These are phyloP conservation scores for Botryotinia convoluta DNA, from an alignment of 2,329 filamentous ascomycete species.

Conservation along the genomic window DNA sequence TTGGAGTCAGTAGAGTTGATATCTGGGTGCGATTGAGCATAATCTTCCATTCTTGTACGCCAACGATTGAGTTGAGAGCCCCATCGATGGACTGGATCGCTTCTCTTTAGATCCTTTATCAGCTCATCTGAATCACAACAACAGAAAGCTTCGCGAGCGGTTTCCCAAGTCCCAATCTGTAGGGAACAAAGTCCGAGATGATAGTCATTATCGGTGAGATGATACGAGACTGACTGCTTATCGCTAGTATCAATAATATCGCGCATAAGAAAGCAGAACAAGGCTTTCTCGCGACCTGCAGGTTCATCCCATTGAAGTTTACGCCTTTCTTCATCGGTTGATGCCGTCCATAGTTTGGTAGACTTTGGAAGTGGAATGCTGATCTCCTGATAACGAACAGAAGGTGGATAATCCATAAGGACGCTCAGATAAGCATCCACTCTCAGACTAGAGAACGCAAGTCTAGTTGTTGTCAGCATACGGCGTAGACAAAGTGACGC, in stretches of 20 bases:
- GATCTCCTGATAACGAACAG: slow-evolving; percentile 16
- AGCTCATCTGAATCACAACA: slow-evolving; percentile 15
- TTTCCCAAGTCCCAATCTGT: slow-evolving; percentile 15
- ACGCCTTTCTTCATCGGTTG: slow-evolving; percentile 12
- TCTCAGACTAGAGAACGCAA: background rate
- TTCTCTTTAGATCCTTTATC: background rate
- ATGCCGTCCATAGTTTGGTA: background rate
- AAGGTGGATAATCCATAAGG: slow-evolving; percentile 8
- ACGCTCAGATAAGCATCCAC: slow-evolving; percentile 15
- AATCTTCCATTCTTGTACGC: background rate
- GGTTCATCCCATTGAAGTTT: slow-evolving; percentile 13
- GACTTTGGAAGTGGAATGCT: slow-evolving; percentile 17
- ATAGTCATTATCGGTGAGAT: slow-evolving; percentile 7
- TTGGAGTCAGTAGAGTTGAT: background rate
- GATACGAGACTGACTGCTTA: background rate
- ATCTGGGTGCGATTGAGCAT: background rate
- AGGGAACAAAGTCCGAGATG: slow-evolving; percentile 12
- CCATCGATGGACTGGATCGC: background rate
- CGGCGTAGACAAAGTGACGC: no score
- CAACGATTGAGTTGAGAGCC: slow-evolving; percentile 3
- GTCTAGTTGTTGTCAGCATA: background rate
- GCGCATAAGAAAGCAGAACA: slow-evolving; percentile 15
- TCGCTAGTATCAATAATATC: slow-evolving; percentile 8
- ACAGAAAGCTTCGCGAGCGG: slow-evolving; percentile 11
- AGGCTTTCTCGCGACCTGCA: slow-evolving; percentile 12